Evolutionary conservation across 192 early-diverging fungal genomes (phyloP).

Genomic region (Obelidium mucronatum): DNA sequence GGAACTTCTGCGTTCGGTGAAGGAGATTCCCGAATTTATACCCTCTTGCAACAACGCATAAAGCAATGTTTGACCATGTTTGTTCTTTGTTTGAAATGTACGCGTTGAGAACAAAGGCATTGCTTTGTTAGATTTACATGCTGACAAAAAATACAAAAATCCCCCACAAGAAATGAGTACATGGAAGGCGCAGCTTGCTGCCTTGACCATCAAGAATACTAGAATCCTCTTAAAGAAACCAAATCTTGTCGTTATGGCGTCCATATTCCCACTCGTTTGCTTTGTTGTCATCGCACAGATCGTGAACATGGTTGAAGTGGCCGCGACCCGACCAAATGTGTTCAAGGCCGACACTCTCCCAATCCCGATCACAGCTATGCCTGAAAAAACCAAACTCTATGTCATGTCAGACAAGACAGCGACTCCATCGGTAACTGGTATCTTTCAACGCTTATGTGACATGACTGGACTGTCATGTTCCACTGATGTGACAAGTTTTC

Average conservation of each 20-base stretch:
- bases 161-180: no score
- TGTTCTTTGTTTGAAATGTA: no score
- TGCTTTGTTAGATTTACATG: no score
- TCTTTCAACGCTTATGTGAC: no score
- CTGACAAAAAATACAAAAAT: no score
- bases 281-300: slow-evolving; percentile 22
- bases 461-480: no score
- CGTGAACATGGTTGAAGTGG: neutral
- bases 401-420: slow-evolving; percentile 2
- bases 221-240: slow-evolving; percentile 25
- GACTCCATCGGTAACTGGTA: neutral
- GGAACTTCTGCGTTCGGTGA: no score
- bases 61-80: no score
- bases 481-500: no score
- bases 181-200: slow-evolving; percentile 6
- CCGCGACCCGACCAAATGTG: neutral
- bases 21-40: no score
- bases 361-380: neutral
- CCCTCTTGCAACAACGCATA: no score
- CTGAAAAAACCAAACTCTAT: slow-evolving; percentile 9
- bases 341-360: neutral
- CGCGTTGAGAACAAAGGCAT: no score
- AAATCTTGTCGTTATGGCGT: slow-evolving; percentile 4
- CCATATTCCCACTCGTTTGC: slow-evolving; percentile 5
- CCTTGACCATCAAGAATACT: slow-evolving; percentile 25